These are phyloP conservation scores for Sporisorium reilianum DNA, from an alignment of 1,284 basidiomycete genomes.

Conservation along the genomic window DNA sequence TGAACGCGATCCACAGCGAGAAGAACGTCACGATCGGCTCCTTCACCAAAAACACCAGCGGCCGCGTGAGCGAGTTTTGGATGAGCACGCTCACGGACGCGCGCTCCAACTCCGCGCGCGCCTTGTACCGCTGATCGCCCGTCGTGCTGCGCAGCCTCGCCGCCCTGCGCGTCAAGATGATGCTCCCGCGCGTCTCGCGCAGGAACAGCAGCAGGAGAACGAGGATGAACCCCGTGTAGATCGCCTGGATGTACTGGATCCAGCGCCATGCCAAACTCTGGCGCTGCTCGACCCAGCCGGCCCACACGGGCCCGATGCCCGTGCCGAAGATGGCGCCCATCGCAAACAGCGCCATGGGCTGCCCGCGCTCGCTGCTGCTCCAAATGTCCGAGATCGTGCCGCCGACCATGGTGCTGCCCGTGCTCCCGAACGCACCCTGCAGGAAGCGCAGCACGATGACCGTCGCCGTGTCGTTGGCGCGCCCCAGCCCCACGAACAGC, in stretches of 20 bases:
- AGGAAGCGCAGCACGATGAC: slow-evolving; percentile 78
- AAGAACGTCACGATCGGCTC: slow-evolving; percentile 79
- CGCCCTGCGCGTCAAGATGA: slow-evolving; percentile 70
- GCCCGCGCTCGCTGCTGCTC: slow-evolving; percentile 71
- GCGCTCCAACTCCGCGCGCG: slow-evolving; percentile 77
- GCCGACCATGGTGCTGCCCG: slow-evolving; percentile 80
- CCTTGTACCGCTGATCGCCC: slow-evolving; percentile 75
- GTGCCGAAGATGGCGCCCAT: slow-evolving; percentile 72
- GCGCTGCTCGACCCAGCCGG: slow-evolving; percentile 79
- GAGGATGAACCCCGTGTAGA: slow-evolving; percentile 50
- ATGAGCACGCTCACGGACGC: slow-evolving; percentile 75
- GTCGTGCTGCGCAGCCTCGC: slow-evolving; percentile 70
- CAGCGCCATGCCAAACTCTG: slow-evolving; percentile 78
- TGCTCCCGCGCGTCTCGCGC: slow-evolving; percentile 67
- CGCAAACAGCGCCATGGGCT: slow-evolving; percentile 75
- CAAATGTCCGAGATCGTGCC: slow-evolving; percentile 75
- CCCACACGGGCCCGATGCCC: slow-evolving; percentile 77
- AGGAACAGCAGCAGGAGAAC: slow-evolving; percentile 65
- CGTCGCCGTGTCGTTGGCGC: slow-evolving; percentile 77
- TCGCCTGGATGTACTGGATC: slow-evolving; percentile 79
- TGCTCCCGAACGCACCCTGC: slow-evolving; percentile 76
- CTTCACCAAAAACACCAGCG: slow-evolving; percentile 74
- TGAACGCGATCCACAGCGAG: slow-evolving; percentile 66
- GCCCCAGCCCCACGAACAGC: slow-evolving; percentile 53
- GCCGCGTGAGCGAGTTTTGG: slow-evolving; percentile 77